phyloP scores from a whole-genome alignment of 2,329 filamentous ascomycete species.

The Ophiosphaerella korrae region DNA sequence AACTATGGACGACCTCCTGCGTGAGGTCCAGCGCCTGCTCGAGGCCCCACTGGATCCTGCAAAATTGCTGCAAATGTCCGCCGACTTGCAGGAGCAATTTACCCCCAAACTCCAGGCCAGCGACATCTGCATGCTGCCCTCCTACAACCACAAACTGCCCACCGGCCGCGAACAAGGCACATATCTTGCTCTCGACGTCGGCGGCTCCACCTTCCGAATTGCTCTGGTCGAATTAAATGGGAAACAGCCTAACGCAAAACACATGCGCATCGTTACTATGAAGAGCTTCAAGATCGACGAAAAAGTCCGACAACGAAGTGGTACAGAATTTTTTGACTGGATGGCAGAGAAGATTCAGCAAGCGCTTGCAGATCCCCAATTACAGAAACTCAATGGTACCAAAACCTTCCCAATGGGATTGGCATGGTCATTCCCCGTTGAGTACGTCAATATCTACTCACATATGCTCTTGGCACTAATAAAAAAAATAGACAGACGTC shows the following conservation, averaged over 20 bases:
- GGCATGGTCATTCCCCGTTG: conserved; percentile 70
- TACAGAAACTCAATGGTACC: conserved; percentile 43
- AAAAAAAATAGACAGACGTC: conserved; percentile 58
- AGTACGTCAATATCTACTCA: conserved; percentile 44
- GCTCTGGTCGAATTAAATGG: conserved; percentile 63
- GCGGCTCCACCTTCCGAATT: conserved; percentile 69
- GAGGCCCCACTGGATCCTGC: conserved; percentile 50
- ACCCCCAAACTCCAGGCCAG: conserved; percentile 59
- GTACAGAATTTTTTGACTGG: conserved; percentile 68
- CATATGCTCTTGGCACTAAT: conserved; percentile 17
- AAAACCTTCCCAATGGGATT: conserved; percentile 62
- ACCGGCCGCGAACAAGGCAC: conserved; percentile 64
- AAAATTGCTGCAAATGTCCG: conserved; percentile 52
- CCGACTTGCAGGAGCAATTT: conserved; percentile 57
- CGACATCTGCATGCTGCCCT: conserved; percentile 68
- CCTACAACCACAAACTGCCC: conserved; percentile 66
- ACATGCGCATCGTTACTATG: conserved; percentile 62
- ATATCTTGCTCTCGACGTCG: conserved; percentile 67
- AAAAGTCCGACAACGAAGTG: conserved; percentile 59
- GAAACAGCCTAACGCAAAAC: conserved; percentile 48
- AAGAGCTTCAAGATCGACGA: conserved; percentile 62
- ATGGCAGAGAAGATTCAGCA: conserved; percentile 65
- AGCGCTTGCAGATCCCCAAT: conserved; percentile 53
- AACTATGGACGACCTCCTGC: conserved; percentile 56
- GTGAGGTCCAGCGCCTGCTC: conserved; percentile 50